A percentile compares a stretch with the other conserved stretches of the same genome.
Conservation (phyloP, 78 protist species). For the Polysphondylium violaceum region DNA sequence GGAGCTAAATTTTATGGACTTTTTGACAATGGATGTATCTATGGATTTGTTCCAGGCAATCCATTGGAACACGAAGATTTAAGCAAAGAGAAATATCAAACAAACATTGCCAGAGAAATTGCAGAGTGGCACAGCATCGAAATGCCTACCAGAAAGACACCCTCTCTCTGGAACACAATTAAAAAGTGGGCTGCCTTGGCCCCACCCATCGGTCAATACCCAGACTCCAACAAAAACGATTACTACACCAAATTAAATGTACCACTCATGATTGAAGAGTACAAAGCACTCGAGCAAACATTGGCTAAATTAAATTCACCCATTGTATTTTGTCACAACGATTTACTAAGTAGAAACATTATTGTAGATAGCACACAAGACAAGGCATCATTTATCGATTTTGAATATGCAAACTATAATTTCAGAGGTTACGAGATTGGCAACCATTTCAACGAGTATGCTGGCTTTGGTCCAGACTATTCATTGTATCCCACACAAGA, state of each 20-base stretch:
- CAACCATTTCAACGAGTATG: constrained; percentile 85
- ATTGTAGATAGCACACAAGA: constrained; percentile 37
- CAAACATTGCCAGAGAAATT: constrained; percentile 34
- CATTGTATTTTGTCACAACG: constrained; percentile 82
- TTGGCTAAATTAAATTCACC: constrained; percentile 65
- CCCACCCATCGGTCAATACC: constrained; percentile 21
- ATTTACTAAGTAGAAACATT: constrained; percentile 73
- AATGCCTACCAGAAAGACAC: constrained; percentile 79
- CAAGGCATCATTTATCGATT: constrained; percentile 79
- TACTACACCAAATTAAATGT: constrained; percentile 8
- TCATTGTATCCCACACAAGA: constrained; percentile 43
- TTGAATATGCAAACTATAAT: constrained; percentile 82
- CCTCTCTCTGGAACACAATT: constrained; percentile 67
- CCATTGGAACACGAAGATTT: constrained; percentile 49
- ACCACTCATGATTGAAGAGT: constrained; percentile 51
- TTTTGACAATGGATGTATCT: constrained; percentile 83
- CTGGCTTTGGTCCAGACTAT: constrained; percentile 82
- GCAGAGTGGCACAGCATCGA: constrained; percentile 76
- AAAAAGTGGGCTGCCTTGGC: constrained; percentile 71
- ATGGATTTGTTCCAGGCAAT: constrained; percentile 75
- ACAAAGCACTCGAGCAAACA: constrained; percentile 22
- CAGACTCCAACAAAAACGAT: constrained; percentile 17
- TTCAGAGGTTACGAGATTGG: constrained; percentile 78
- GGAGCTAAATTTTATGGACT: constrained; percentile 84
- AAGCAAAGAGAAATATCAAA: constrained; percentile 26